Base-by-base conservation (phyloP, 2,329 filamentous ascomycete species). In the Venturiaceae sp. region DNA sequence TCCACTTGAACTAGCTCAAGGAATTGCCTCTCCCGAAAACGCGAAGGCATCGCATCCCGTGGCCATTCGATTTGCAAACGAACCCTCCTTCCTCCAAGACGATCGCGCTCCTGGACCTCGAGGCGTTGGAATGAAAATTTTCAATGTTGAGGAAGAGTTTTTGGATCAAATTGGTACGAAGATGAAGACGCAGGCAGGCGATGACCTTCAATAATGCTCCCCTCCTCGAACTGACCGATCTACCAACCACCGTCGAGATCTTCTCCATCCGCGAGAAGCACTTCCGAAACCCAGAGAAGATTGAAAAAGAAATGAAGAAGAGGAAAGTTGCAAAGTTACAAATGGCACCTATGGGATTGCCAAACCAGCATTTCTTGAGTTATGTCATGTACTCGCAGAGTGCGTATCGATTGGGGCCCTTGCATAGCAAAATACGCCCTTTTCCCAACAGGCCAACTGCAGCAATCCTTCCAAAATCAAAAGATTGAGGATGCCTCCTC, bases 191-290 rank as follows among this genome's bases (percentile, higher is more conserved):
- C 21, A 74, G 70, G 0, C 71, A 75, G 59, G 75, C 79, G 61
- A 75, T 79, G 62, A 74, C 75, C 19, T 79, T 80, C 66, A 80
- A 80, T 63, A 76, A 70, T 59, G 75, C 74, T 1, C 76, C 75
- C 1, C 69, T 72, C 1, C 69, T 80, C 11, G 76, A 81, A 46
- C 70, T 80, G 7, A 71, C 74, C 23, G 72, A 77, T 50, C 70
- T 75, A 6, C 73, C 75, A 58, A 75, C 72, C 1, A 77, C 75
- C 1, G 68, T 67, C 19, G 74, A 80, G 50, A 77, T 78, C 50
- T 68, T 77, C 58, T 67, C 66, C 19, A 64, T 77, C 16, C 68
- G 72, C 9, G 71, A 74, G 57, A 71, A 70, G 33, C 67, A 76
- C 56, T 69, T 69, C n/a, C 58, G 60, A 23, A 64, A 74, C 39